Percentiles rank a stretch among this genome's conserved stretches.
Evolutionary conservation across 2,329 filamentous ascomycete genomes (phyloP).

Genomic region (Penicillium hesseltinei): DNA sequence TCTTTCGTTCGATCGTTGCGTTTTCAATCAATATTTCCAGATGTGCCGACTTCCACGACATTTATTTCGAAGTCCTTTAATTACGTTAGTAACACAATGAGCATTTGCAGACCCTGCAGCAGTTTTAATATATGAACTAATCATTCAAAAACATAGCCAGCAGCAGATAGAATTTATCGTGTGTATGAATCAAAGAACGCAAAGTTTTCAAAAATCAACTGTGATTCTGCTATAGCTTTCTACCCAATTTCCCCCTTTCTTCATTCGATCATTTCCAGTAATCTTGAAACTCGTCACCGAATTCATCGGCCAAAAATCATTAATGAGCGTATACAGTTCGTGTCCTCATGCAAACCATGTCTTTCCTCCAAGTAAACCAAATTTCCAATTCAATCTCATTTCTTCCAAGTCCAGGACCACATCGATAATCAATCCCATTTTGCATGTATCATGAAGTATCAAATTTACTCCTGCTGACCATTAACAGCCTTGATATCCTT

Average conservation of each 20-base stretch:
- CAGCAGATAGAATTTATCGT: background rate
- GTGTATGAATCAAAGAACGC: background rate
- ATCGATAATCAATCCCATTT: too few species aligned
- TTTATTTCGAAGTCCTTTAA: background rate
- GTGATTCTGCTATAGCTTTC: background rate
- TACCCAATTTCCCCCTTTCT: background rate
- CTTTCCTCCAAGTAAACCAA: constrained; percentile 4
- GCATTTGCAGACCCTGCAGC: too few species aligned
- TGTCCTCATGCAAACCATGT: constrained; percentile 17
- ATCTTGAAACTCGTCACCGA: background rate
- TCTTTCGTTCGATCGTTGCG: too few species aligned
- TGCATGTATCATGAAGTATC: background rate
- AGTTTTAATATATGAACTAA: too few species aligned
- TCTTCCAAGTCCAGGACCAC: background rate
- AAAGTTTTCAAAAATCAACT: background rate
- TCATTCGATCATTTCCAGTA: background rate
- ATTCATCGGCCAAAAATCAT: constrained; percentile 3
- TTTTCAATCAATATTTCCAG: background rate
- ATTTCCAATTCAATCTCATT: too few species aligned
- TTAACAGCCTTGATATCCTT: constrained; percentile 2
- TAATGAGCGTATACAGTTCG: constrained; percentile 26
- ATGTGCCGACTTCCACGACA: too few species aligned
- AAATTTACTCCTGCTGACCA: constrained; percentile 5
- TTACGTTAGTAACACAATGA: too few species aligned
- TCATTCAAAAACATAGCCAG: too few species aligned